Conservation (phyloP, 2,329 filamentous ascomycete genomes). For the Basipetospora sp. region DNA sequence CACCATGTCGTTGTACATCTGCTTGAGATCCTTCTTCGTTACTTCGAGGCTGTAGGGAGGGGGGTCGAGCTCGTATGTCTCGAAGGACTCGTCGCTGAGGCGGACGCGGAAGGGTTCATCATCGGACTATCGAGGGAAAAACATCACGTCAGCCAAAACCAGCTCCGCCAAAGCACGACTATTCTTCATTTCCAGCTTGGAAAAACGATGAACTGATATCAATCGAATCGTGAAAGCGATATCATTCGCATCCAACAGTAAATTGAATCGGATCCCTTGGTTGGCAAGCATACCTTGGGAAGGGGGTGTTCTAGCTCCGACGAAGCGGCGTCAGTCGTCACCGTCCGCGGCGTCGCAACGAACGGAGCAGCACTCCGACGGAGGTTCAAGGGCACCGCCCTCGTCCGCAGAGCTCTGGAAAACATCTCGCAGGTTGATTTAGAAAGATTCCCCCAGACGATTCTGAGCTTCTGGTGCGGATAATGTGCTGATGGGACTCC, state of each 20-base stretch:
- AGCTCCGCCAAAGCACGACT: too few species aligned
- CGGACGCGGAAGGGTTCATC: slow-evolving; percentile 84
- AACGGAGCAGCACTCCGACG: slow-evolving; percentile 30
- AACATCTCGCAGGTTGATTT: too few species aligned
- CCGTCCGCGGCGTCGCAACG: slow-evolving; percentile 49
- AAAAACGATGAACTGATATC: slow-evolving; percentile 1
- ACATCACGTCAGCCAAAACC: background rate
- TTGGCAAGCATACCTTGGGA: slow-evolving; percentile 26
- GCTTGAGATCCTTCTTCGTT: slow-evolving; percentile 94
- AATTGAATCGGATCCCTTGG: too few species aligned
- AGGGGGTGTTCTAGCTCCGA: slow-evolving; percentile 70
- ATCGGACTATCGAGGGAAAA: slow-evolving; percentile 51
- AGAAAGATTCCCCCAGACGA: too few species aligned
- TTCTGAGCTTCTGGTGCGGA: too few species aligned
- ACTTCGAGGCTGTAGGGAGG: slow-evolving; percentile 82
- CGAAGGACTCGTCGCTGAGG: slow-evolving; percentile 96
- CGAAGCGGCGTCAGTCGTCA: slow-evolving; percentile 91
- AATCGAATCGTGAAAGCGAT: too few species aligned
- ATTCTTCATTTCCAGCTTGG: too few species aligned
- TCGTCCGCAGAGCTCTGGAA: slow-evolving; percentile 51
- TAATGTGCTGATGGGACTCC: too few species aligned
- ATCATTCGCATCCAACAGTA: too few species aligned
- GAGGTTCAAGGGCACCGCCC: slow-evolving; percentile 43
- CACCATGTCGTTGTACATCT: slow-evolving; percentile 99
- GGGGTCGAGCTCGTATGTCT: slow-evolving; percentile 97